Conservation (phyloP, 371 early-diverging fungal genomes). For the Mucor piriformis region DNA sequence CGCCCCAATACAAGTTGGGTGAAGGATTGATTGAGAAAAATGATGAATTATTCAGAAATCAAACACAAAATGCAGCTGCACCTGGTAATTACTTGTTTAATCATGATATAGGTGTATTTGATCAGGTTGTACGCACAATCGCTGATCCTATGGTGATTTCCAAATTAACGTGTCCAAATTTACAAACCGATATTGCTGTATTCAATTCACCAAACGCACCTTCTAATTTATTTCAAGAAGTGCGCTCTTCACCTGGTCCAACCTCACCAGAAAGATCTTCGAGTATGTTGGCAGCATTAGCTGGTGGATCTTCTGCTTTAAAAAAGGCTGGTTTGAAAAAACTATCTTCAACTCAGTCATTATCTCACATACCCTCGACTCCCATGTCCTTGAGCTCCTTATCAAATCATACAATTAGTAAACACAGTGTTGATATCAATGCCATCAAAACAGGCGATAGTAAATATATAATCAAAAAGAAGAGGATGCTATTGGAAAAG, state of each 20-base stretch:
- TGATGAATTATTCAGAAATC: constrained; percentile 32
- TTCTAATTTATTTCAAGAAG: neutral
- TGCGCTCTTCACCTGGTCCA: constrained; percentile 16
- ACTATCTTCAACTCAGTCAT: constrained; percentile 3
- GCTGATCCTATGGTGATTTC: constrained; percentile 45
- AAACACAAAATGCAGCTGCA: constrained; percentile 44
- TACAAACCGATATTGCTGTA: constrained; percentile 41
- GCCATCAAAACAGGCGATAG: constrained; percentile 21
- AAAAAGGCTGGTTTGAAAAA: constrained; percentile 18
- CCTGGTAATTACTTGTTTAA: constrained; percentile 48
- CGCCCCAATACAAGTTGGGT: constrained; percentile 22
- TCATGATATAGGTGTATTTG: constrained; percentile 34
- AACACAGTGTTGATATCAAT: constrained; percentile 24
- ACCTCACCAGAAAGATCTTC: constrained; percentile 9
- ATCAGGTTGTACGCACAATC: constrained; percentile 33
- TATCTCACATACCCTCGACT: neutral
- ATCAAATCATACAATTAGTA: constrained; percentile 19
- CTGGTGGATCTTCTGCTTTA: constrained; percentile 26
- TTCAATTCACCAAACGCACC: constrained; percentile 13
- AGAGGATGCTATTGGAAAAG: constrained; percentile 15
- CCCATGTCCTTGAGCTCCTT: constrained; percentile 7
- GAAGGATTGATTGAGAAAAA: constrained; percentile 30
- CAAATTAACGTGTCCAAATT: constrained; percentile 46
- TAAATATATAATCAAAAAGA: constrained; percentile 31
- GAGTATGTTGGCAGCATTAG: constrained; percentile 43